A percentile compares a stretch with the other conserved stretches of the same genome.
Conservation (phyloP, 139 green algal genomes). For the Asterochloris erici region DNA sequence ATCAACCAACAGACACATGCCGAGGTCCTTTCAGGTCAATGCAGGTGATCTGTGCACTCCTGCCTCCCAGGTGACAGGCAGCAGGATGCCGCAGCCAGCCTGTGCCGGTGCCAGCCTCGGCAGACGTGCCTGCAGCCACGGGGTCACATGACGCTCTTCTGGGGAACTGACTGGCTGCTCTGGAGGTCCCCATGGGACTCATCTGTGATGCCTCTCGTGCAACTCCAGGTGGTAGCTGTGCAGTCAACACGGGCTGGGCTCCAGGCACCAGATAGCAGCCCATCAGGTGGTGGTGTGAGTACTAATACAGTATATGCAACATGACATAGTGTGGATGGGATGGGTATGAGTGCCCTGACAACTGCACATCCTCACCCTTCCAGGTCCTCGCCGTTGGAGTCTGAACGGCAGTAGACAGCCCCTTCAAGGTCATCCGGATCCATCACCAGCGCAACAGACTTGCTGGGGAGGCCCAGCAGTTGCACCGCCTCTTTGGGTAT, state of each 20-base stretch:
- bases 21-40: too few species aligned
- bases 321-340: neutral
- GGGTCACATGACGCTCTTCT: too few species aligned
- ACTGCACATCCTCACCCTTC: constrained; percentile 25
- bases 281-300: neutral
- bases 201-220: neutral
- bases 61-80: too few species aligned
- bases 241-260: neutral
- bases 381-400: constrained; percentile 59
- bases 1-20: too few species aligned
- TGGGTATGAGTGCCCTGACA: neutral
- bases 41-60: too few species aligned
- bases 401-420: constrained; percentile 28
- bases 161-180: too few species aligned
- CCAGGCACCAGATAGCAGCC: neutral
- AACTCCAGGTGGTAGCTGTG: neutral
- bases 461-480: constrained; percentile 49
- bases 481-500: constrained; percentile 4
- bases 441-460: constrained; percentile 40
- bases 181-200: too few species aligned
- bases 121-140: too few species aligned
- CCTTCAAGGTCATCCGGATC: constrained; percentile 2
- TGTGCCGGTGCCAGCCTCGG: too few species aligned
- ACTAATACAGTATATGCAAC: neutral
- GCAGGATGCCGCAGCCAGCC: too few species aligned